Base-by-base conservation (phyloP, 345 rosid species). In the Psidium guajava region DNA sequence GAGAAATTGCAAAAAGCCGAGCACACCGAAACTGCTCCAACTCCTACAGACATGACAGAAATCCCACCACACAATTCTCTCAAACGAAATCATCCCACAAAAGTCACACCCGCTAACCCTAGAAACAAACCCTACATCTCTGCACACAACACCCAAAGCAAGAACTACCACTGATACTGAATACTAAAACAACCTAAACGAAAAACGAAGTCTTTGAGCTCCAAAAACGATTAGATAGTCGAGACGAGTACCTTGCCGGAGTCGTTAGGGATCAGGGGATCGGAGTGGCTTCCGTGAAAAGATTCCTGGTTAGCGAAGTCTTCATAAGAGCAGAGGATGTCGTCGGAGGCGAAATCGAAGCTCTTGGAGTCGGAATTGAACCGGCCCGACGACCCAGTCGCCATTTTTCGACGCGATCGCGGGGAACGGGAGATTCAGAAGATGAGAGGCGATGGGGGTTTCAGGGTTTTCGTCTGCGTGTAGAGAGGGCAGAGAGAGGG, bases 251-350 rank as follows among this genome's bases (percentile, higher is more conserved):
- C 94, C 94, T 91, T 92, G 86, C 57, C 47, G 52, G 93, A 90
- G 89, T 85, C 85, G 87, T 92, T 83, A 32, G 80, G 91, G 81
- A 83, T 87, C 5, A 87, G 90, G 64, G 95, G 90, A 87, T 97
- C 98, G 83, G 95, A 91, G 86, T 87, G 93, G 84, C 83, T 57
- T 8, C 96, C 98, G 64, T 94, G 92, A 53, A 96, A 81, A 1
- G 96, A 87, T 81, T 97, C 98, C 89, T 94, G 96, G 86, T 91
- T 93, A 61, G 87, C 87, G 89, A 87, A 95, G 87, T 95, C 99
- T n/a, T 97, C 98, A 86, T 97, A 97, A 6, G 98, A 94, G 93
- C 98, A 96, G 87, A 97, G 99, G 86, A 97, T 96, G 84, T 97
- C 99, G 89, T 96, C 99, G 85, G 99, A 88, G 16, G 91, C 98